Conservation (phyloP, 2,329 filamentous ascomycete species). For the Fusarium burgessii region DNA sequence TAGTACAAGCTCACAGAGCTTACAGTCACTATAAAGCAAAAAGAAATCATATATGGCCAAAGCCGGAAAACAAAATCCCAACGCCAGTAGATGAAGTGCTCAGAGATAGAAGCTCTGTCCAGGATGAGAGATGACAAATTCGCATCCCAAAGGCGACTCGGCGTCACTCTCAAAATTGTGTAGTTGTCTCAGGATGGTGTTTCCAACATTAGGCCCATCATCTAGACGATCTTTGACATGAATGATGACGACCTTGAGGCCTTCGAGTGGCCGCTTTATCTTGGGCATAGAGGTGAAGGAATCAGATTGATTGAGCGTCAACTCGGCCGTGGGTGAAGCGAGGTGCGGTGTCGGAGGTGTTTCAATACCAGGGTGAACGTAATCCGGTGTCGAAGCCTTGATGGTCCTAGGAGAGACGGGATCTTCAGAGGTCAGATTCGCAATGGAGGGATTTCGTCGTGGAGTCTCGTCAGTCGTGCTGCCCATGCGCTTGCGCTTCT, state of each 20-base stretch:
- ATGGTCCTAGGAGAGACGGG: slow-evolving; percentile 66
- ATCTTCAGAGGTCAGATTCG: slow-evolving; percentile 52
- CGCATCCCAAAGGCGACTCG: slow-evolving; percentile 77
- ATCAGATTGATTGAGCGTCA: slow-evolving; percentile 57
- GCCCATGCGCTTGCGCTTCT: slow-evolving; percentile 74
- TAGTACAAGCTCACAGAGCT: slow-evolving; percentile 17
- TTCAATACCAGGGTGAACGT: slow-evolving; percentile 42
- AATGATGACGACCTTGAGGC: slow-evolving; percentile 86
- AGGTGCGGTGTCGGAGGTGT: slow-evolving; percentile 61
- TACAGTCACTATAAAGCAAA: slow-evolving; percentile 24
- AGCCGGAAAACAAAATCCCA: slow-evolving; percentile 12
- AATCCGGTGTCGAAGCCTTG: slow-evolving; percentile 42
- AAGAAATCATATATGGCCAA: slow-evolving; percentile 21
- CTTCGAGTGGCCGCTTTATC: slow-evolving; percentile 68
- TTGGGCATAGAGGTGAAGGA: slow-evolving; percentile 38
- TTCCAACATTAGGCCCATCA: slow-evolving; percentile 74
- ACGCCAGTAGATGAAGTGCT: slow-evolving; percentile 21
- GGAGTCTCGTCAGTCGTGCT: slow-evolving; percentile 40
- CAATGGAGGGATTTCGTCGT: slow-evolving; percentile 40
- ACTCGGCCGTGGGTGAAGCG: slow-evolving; percentile 61
- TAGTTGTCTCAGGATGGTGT: slow-evolving; percentile 78
- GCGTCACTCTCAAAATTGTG: slow-evolving; percentile 74
- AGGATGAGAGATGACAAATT: slow-evolving; percentile 77
- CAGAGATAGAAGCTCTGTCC: slow-evolving; percentile 71
- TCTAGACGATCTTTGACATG: slow-evolving; percentile 90